Evolutionary conservation across 257 asterid species (phyloP).

Genomic region (Coffea eugenioides): DNA sequence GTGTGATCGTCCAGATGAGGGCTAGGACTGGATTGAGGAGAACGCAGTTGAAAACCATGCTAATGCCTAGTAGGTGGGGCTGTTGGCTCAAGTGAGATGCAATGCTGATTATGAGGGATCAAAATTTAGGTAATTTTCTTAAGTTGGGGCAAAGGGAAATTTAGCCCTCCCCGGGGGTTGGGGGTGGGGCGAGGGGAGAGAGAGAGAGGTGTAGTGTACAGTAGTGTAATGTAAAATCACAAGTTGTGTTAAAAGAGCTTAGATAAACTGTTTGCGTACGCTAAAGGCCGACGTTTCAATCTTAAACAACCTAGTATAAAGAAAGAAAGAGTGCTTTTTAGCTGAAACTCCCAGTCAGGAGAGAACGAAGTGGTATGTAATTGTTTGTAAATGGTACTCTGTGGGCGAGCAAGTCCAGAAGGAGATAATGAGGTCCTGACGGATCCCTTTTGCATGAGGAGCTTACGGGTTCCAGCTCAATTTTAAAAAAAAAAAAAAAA

Average conservation of each 20-base stretch:
- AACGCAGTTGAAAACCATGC: neutral
- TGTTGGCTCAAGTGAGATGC: neutral
- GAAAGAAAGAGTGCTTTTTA: neutral
- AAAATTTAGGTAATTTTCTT: neutral
- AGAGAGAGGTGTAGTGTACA: slow-evolving; percentile 5
- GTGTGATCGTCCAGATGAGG: slow-evolving; percentile 1
- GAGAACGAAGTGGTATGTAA: neutral
- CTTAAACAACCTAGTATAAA: neutral
- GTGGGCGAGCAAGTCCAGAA: neutral
- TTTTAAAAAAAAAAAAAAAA: no score
- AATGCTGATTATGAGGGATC: neutral
- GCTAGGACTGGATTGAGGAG: neutral
- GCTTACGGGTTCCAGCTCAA: no score
- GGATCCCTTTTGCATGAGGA: no score
- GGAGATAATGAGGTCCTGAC: neutral
- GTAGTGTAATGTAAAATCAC: slow-evolving; percentile 11
- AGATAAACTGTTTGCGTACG: neutral
- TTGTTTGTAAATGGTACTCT: neutral
- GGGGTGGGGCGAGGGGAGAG: no score
- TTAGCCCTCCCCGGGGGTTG: neutral
- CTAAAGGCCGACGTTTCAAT: neutral
- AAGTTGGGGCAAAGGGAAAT: neutral
- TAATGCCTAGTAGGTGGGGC: neutral
- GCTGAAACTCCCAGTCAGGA: neutral
- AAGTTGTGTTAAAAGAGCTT: neutral